Evolutionary conservation across 2,329 filamentous ascomycete genomes (phyloP), one percentile per base, ranked within the genome.

Genomic region (Byssoonygena ceratinophila): DNA sequence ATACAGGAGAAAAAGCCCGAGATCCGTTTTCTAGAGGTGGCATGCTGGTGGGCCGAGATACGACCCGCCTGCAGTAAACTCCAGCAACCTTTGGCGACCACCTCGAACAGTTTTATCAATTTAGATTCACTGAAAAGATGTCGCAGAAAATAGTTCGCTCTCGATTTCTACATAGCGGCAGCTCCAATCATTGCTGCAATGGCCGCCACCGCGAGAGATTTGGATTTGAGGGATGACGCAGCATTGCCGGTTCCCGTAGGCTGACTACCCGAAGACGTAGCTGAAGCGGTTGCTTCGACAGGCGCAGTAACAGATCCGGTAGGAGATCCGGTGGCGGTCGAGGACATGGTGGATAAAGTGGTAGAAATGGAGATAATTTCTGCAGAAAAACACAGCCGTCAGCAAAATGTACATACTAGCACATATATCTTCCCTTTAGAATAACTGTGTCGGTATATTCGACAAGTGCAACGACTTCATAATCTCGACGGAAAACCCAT

Each of bases 161-260:
- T 41, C 27, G 4, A 29, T 16, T 7, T 32, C 41, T 47, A 52
- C 34, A 52, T 9, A 22, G 66, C 67, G 18, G 67, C 67, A 40
- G 70, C 64, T 37, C 69, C 70, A 31, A 70, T 59, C 54, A 71
- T 68, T n/a, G 70, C 63, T 37, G 67, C 68, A 40, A 69, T 66
- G 45, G 64, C 67, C 48, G 71, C 64, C 6, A 65, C 64, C 44
- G 64, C 65, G 29, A 65, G 61, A 31, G 68, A 67, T 44, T 66
- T 61, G 31, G 67, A 64, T 31, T 64, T 63, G 53, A 64, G 63
- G 23, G 64, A 61, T 8, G 62, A 61, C 25, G 60, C 63, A 46
- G 62, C 58, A 32, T 59, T 58, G 11, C 55, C 59, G 27, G 58
- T 56, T 14, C 58, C 54, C 45, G 60, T 56, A 5, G 54, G 37